A percentile compares a stretch with the other conserved stretches of the same genome.
phyloP scores from a whole-genome alignment of 805 yeast species.

The Kurtzmaniella fragi region DNA sequence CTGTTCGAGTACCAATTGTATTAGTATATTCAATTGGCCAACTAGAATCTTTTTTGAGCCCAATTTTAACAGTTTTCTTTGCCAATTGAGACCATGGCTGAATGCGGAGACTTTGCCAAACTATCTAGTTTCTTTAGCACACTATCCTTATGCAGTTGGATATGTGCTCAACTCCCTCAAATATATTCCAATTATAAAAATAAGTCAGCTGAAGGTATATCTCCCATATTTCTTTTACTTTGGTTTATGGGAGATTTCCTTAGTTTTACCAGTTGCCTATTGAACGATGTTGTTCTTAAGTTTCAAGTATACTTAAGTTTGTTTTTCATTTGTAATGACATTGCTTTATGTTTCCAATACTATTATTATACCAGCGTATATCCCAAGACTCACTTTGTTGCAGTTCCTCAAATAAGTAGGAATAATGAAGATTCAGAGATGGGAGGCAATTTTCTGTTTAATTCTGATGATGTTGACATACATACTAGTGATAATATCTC shows the following conservation, averaged over 20 bases:
- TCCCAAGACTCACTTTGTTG: constrained; percentile 15
- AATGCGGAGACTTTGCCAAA: constrained; percentile 2
- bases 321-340: constrained; percentile 35
- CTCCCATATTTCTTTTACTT: constrained; percentile 51
- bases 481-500: too few species aligned
- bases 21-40: too few species aligned
- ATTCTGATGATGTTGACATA: not conserved
- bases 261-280: constrained; percentile 42
- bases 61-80: too few species aligned
- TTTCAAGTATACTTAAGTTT: constrained; percentile 37
- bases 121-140: constrained; percentile 29
- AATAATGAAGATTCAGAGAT: not conserved
- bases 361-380: constrained; percentile 37
- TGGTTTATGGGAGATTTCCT: constrained; percentile 66
- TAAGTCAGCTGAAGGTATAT: constrained; percentile 64
- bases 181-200: constrained; percentile 52
- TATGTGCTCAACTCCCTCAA: constrained; percentile 73
- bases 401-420: not conserved
- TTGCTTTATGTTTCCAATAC: constrained; percentile 35
- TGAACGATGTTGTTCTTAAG: constrained; percentile 31
- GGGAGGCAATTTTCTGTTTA: not conserved
- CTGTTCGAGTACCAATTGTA: too few species aligned
- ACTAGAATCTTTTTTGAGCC: too few species aligned
- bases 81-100: not conserved
- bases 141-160: constrained; percentile 54